These are phyloP conservation scores for Colletotrichum euphorbiae DNA, from an alignment of 2,329 filamentous ascomycete species.

Conservation along the genomic window DNA sequence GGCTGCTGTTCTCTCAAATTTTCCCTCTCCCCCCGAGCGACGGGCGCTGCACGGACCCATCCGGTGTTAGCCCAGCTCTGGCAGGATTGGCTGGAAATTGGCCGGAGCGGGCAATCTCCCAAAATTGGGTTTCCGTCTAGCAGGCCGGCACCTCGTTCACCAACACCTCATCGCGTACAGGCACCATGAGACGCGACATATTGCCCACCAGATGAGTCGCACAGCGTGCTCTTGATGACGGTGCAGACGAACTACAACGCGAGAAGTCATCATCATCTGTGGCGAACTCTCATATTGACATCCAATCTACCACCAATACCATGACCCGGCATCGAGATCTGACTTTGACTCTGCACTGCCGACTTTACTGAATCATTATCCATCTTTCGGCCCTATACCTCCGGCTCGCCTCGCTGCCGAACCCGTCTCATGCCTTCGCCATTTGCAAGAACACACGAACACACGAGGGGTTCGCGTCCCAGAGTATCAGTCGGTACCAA, in stretches of 20 bases:
- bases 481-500: neutral
- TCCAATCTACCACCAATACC: neutral
- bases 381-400: constrained; percentile 14
- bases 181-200: constrained; percentile 17
- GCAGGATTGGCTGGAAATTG: constrained; percentile 37
- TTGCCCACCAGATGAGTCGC: neutral
- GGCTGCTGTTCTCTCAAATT: constrained; percentile 12
- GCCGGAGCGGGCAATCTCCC: constrained; percentile 29
- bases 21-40: constrained; percentile 8
- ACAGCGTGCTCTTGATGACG: constrained; percentile 10
- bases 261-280: constrained; percentile 19
- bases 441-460: neutral
- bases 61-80: constrained; percentile 9
- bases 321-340: constrained; percentile 7
- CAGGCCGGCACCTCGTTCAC: constrained; percentile 20
- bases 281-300: constrained; percentile 17
- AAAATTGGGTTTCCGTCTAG: constrained; percentile 33
- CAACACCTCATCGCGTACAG: constrained; percentile 1
- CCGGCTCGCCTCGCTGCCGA: constrained; percentile 11
- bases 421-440: constrained; percentile 9
- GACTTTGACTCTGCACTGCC: constrained; percentile 30
- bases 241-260: constrained; percentile 1
- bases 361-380: constrained; percentile 4
- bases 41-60: constrained; percentile 28
- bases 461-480: neutral